Percentiles rank a stretch among this genome's conserved stretches.
Conservation (phyloP, 305 asterid species). For the Caryopteris hybrid region DNA sequence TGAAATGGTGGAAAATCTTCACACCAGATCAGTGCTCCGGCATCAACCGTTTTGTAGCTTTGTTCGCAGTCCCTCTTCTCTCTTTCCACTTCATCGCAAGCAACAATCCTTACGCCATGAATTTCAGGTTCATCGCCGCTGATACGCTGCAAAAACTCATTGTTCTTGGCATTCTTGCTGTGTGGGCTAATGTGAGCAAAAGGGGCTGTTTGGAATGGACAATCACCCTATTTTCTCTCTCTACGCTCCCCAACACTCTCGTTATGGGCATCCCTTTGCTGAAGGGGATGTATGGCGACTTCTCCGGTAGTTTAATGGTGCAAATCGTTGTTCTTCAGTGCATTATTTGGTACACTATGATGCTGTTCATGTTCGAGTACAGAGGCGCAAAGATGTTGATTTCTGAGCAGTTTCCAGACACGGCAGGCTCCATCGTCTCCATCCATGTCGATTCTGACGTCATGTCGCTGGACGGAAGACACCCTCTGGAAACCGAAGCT, state of each 20-base stretch:
- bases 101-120: constrained; percentile 86
- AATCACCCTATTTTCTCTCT: constrained; percentile 83
- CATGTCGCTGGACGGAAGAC: constrained; percentile 83
- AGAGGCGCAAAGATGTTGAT: constrained; percentile 75
- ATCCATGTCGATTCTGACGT: constrained; percentile 92
- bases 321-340: constrained; percentile 96
- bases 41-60: constrained; percentile 89
- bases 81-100: constrained; percentile 89
- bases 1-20: constrained; percentile 98
- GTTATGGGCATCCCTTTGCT: constrained; percentile 95
- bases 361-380: constrained; percentile 94
- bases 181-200: constrained; percentile 58
- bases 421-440: constrained; percentile 88
- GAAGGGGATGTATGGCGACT: constrained; percentile 86
- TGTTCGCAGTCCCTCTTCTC: constrained; percentile 91
- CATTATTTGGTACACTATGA: constrained; percentile 93
- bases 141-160: constrained; percentile 83
- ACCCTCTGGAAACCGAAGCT: constrained; percentile 73
- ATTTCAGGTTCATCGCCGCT: constrained; percentile 82
- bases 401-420: constrained; percentile 90
- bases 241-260: constrained; percentile 89
- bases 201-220: constrained; percentile 88
- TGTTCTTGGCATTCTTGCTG: constrained; percentile 49
- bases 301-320: constrained; percentile 82
- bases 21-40: constrained; percentile 96